Conservation (phyloP, 495 filamentous ascomycete species). For the Penicillium malachiteum region DNA sequence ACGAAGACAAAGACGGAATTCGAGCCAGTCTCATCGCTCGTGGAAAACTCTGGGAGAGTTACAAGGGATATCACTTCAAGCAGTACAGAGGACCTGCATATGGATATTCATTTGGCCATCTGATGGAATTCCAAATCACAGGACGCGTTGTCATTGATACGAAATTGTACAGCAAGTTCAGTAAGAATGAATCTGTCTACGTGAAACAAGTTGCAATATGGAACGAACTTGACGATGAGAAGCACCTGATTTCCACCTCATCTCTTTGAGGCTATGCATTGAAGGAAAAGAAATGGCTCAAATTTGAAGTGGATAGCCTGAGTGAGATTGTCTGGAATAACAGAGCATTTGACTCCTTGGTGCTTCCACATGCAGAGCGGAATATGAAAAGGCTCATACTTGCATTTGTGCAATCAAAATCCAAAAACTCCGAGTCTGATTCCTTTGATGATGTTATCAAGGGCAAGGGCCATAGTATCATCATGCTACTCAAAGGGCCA, state of each 20-base stretch:
- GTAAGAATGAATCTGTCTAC: conserved; percentile 9
- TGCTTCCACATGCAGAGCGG: conserved; percentile 37
- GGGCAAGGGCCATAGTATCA: conserved; percentile 37
- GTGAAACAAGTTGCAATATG: conserved; percentile 2
- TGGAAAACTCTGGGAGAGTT: conserved; percentile 45
- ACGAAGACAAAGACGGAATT: conserved; percentile 33
- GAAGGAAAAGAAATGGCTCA: conserved; percentile 41
- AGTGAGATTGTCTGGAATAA: conserved; percentile 51
- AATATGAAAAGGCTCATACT: conserved; percentile 30
- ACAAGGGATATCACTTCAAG: conserved; percentile 63
- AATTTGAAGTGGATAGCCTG: conserved; percentile 36
- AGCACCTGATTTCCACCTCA: conserved; percentile 25
- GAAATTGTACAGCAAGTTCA: conserved; percentile 34
- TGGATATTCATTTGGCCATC: conserved; percentile 18
- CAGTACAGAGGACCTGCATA: conserved; percentile 53
- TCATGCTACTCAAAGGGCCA: conserved; percentile 39
- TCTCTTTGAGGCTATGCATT: conserved; percentile 30
- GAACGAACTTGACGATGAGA: conserved; percentile 14
- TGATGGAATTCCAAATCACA: conserved; percentile 45
- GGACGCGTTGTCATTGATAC: conserved; percentile 57
- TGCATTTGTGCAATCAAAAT: conserved; percentile 30
- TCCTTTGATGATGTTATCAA: conserved; percentile 31
- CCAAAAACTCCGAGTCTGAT: conserved; percentile 19
- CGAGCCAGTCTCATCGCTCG: conserved; percentile 35
- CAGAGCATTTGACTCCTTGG: conserved; percentile 54